phyloP scores from a whole-genome alignment of 225 moss, liverwort and hornwort genomes.

The Marchantia polymorpha region DNA sequence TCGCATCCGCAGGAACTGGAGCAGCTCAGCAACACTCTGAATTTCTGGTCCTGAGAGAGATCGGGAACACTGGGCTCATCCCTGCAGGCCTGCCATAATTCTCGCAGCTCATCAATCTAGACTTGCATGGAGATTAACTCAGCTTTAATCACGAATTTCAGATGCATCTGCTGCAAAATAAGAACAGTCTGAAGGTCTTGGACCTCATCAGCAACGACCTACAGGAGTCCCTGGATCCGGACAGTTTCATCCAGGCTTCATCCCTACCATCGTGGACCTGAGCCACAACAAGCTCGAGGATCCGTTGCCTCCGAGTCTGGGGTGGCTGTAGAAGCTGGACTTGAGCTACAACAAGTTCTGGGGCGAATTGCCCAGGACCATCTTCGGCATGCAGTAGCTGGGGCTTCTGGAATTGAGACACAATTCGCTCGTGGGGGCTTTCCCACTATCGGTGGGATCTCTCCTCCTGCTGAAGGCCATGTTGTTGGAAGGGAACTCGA shows the following conservation, averaged over 20 bases:
- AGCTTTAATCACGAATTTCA: background rate
- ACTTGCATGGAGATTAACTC: background rate
- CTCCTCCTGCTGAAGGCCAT: background rate
- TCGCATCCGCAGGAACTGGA: background rate
- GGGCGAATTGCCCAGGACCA: background rate
- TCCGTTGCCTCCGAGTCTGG: background rate
- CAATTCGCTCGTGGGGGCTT: background rate
- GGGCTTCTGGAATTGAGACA: background rate
- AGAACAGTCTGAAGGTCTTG: background rate
- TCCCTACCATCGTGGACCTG: background rate
- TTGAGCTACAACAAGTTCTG: background rate
- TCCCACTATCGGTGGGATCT: background rate
- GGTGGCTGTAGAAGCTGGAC: background rate
- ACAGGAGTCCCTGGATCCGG: background rate
- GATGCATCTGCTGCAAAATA: background rate
- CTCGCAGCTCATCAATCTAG: background rate
- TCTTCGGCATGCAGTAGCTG: background rate
- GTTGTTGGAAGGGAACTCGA: no score
- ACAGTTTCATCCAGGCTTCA: background rate
- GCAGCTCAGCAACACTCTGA: background rate
- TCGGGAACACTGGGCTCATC: background rate
- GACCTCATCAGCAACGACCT: background rate
- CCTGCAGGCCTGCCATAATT: background rate
- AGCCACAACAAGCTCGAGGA: background rate
- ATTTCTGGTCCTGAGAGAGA: background rate